These are phyloP conservation scores for Saccharomycodes ludwigii DNA, from an alignment of 805 yeast genomes.

Conservation along the genomic window DNA sequence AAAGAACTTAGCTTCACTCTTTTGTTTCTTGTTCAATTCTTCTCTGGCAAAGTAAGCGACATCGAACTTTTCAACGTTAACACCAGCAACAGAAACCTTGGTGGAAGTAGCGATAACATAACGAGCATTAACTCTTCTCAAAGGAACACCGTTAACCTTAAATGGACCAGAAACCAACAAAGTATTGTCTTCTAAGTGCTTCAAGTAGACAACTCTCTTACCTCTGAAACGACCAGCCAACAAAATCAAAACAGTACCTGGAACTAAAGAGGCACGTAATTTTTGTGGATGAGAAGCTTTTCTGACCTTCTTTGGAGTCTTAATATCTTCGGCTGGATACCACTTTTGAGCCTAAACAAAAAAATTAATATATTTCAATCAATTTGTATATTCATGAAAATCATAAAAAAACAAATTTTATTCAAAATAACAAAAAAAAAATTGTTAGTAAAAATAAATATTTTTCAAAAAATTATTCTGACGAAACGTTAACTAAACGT, in stretches of 20 bases:
- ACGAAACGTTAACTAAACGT: too few species aligned
- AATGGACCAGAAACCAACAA: conserved; percentile 96
- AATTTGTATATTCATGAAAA: background rate
- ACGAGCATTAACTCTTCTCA: conserved; percentile 97
- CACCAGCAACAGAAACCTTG: conserved; percentile 64
- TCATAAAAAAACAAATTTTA: background rate
- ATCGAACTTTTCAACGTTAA: conserved; percentile 83
- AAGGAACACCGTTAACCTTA: conserved; percentile 99
- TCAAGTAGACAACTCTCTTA: conserved; percentile 97
- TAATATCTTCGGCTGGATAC: conserved; percentile 88
- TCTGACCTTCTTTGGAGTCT: conserved; percentile 82
- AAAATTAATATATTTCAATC: conserved; percentile 1
- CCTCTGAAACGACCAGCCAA: conserved; percentile 99
- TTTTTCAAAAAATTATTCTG: background rate
- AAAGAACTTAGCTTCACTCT: conserved; percentile 89
- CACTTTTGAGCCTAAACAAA: conserved; percentile 62
- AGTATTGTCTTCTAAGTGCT: conserved; percentile 95
- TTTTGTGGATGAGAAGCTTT: conserved; percentile 87
- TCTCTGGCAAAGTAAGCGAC: conserved; percentile 95
- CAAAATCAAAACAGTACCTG: conserved; percentile 95
- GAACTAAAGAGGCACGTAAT: conserved; percentile 89
- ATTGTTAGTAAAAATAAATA: conserved; percentile 3
- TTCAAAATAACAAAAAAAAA: background rate
- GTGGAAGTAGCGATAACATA: conserved; percentile 99
- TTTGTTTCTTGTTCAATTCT: conserved; percentile 67